Base-by-base conservation (phyloP, 2,329 filamentous ascomycete species). In the Ophiostoma ulmi region DNA sequence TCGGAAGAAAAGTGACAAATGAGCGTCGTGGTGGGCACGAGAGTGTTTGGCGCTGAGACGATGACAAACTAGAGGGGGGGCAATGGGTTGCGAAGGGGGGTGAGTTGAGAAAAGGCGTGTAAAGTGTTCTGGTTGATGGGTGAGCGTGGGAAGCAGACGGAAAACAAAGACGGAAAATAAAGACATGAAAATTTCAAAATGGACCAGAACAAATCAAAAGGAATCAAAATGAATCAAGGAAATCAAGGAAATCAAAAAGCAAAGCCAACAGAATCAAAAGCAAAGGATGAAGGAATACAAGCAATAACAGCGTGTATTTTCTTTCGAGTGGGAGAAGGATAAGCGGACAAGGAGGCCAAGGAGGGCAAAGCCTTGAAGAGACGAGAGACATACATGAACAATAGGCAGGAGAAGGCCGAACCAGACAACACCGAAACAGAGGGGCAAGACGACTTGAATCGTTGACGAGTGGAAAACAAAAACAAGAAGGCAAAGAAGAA, bases 11-110 rank as follows among this genome's bases (percentile, higher is more conserved):
- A 66, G 13, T 11, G 61, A 64, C 61, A 38, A 64, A 39, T 65
- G 63, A 39, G 13, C 58, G 58, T 31, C 35, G 36, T 26, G n/a
- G 63, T 65, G 63, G 36, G 63, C 63, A 39, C 63, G 36, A 65
- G 35, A 39, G 36, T 65, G 35, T 64, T 26, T 67, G 35, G 36
- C 36, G 36, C 64, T 22, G 64, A 67, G 13, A 67, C 64, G 36
- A 72, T 41, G 41, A 22, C 36, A 44, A 67, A 66, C 52, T 26
- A 58, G 44, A 48, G 52, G 22, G 52, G 52, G 52, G 52, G 14
- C n/a, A 58, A 48, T 48, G 20, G 44, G 55, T 58, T 64, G 36
- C 36, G 52, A 41, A 35, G 61, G 20, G 68, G 14, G 58, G 35
- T n/a, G 44, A 26, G n/a, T 58, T 58, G 20, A 58, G 14, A 58